Conservation (phyloP, 495 filamentous ascomycete genomes). For the Corynascus novoguineensis region DNA sequence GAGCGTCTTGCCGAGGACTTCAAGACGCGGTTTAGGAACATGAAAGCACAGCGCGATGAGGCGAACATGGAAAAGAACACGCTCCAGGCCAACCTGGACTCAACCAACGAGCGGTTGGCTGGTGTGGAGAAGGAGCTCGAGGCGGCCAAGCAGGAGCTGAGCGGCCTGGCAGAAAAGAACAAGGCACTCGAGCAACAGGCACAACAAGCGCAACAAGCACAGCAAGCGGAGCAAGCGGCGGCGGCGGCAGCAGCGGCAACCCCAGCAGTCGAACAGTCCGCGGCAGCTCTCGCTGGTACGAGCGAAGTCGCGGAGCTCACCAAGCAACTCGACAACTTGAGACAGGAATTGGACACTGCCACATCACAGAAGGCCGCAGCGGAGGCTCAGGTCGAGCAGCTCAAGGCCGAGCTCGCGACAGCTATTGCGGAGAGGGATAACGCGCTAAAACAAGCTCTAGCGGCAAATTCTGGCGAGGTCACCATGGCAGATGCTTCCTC, state of each 20-base stretch:
- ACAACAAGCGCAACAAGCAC: conserved; percentile 16
- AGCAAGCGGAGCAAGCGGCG: conserved; percentile 6
- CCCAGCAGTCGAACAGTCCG: conserved; percentile 10
- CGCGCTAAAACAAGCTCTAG: conserved; percentile 44
- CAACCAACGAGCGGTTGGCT: conserved; percentile 31
- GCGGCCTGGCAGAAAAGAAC: conserved; percentile 34
- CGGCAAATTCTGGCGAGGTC: conserved; percentile 30
- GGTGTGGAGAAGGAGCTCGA: conserved; percentile 36
- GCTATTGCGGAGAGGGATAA: conserved; percentile 41
- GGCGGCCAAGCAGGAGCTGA: conserved; percentile 32
- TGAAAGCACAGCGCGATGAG: conserved; percentile 40
- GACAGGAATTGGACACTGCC: conserved; percentile 40
- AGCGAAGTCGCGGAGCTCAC: conserved; percentile 54
- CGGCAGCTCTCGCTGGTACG: conserved; percentile 10
- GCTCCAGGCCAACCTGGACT: conserved; percentile 31
- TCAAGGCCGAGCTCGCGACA: conserved; percentile 39
- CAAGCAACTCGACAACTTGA: conserved; percentile 53
- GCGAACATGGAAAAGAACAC: conserved; percentile 34
- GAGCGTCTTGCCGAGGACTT: conserved; percentile 44
- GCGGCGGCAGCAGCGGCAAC: conserved; percentile 9
- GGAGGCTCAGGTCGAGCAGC: conserved; percentile 44
- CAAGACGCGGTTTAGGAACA: conserved; percentile 38
- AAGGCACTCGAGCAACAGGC: conserved; percentile 27
- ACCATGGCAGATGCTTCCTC: conserved; percentile 33
- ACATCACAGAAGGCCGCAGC: conserved; percentile 33